These are phyloP conservation scores for Pholiota conissans DNA, from an alignment of 768 basidiomycete genomes.

Conservation along the genomic window DNA sequence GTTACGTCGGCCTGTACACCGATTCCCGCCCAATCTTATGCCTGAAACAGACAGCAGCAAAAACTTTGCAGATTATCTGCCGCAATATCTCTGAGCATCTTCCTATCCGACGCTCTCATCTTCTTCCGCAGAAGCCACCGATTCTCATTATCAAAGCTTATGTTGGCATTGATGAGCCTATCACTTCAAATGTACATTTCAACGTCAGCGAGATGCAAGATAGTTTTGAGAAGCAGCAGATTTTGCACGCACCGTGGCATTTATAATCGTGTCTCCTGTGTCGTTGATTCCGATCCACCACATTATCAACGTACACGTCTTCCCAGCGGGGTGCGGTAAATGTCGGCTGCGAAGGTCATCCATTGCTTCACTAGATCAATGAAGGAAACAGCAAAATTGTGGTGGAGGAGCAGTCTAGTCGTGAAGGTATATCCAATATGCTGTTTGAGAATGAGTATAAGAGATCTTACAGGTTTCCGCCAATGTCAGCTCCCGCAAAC, in stretches of 20 bases:
- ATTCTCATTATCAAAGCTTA: neutral
- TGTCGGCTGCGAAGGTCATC: conserved; percentile 39
- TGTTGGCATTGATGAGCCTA: neutral
- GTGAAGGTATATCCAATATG: no score
- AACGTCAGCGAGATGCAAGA: no score
- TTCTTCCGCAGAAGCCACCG: neutral
- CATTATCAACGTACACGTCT: conserved; percentile 46
- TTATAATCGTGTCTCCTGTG: conserved; percentile 48
- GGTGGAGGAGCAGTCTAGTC: conserved; percentile 50
- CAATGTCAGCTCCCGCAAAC: conserved; percentile 53
- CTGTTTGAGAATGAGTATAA: no score
- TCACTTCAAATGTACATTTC: neutral
- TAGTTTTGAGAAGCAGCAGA: no score
- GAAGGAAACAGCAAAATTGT: conserved; percentile 46
- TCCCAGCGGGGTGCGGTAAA: conserved; percentile 41
- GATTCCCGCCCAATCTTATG: neutral
- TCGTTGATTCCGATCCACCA: conserved; percentile 68
- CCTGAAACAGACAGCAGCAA: neutral
- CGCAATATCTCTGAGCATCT: neutral
- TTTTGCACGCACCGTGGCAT: conserved; percentile 25
- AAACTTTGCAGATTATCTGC: neutral
- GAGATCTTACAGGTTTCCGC: conserved; percentile 33
- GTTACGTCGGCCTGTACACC: no score
- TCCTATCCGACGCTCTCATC: neutral
- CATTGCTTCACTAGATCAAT: conserved; percentile 53